Percentiles rank a stretch among this genome's conserved stretches.
Conservation (phyloP, 2,329 filamentous ascomycete genomes). For the Sclerotiophoma versabilis region DNA sequence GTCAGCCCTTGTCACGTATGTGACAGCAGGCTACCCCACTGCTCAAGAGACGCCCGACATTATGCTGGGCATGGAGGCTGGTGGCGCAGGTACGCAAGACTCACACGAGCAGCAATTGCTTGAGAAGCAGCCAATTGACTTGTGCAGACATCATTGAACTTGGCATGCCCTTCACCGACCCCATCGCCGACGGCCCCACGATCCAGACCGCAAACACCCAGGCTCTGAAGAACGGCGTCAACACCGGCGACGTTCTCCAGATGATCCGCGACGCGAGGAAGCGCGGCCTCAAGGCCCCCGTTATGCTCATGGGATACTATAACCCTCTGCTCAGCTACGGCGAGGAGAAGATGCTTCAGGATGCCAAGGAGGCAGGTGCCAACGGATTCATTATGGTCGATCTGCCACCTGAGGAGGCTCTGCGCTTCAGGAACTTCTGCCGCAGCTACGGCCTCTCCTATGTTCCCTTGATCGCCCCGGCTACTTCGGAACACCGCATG, state of each 20-base stretch:
- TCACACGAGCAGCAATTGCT: neutral
- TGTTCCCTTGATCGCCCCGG: conserved; percentile 93
- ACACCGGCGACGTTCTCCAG: conserved; percentile 76
- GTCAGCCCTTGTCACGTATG: conserved; percentile 91
- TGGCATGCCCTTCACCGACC: conserved; percentile 95
- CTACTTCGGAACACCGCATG: conserved; percentile 92
- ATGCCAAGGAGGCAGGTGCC: conserved; percentile 83
- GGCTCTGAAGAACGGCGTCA: conserved; percentile 88
- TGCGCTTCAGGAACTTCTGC: conserved; percentile 88
- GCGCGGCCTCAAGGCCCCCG: conserved; percentile 78
- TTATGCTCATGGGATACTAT: conserved; percentile 98
- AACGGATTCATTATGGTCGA: conserved; percentile 98
- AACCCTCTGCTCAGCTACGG: conserved; percentile 95
- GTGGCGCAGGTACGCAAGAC: conserved; percentile 75
- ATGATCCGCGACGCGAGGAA: conserved; percentile 84
- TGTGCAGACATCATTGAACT: conserved; percentile 87
- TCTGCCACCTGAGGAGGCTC: conserved; percentile 91
- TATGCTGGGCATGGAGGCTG: conserved; percentile 87
- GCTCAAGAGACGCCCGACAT: conserved; percentile 83
- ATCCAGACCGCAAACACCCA: conserved; percentile 94
- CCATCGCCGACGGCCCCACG: conserved; percentile 95
- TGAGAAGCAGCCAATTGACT: conserved; percentile 23
- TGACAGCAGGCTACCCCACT: conserved; percentile 90
- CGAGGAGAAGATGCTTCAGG: conserved; percentile 84
- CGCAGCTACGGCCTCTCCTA: conserved; percentile 84